Evolutionary conservation across 2,329 filamentous ascomycete species (phyloP), one percentile per base, ranked within the genome.

Genomic region (Claviceps monticola): DNA sequence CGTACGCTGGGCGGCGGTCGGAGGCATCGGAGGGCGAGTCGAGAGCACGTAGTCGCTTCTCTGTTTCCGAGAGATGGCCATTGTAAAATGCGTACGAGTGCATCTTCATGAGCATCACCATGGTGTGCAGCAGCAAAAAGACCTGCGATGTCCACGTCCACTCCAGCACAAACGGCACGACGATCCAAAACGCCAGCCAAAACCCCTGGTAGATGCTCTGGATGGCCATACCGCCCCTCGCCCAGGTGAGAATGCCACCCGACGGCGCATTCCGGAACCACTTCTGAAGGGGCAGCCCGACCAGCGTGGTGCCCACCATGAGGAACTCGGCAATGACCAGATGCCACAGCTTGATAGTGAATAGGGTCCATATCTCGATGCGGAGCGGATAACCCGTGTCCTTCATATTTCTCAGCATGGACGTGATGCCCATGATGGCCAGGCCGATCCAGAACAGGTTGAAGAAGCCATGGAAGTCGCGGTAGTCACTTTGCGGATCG

Each of bases 131-230:
- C 11, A 90, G 84, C 59, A 98, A 79, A 66, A 94, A 98, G 41
- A 98, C 93, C 64, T 97, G 93, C 2, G 91, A 84, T 0, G 93
- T 98, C 93, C 93, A 98, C 2, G 89, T 87, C 93, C 93, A 98
- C 49, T 85, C 76, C 8, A 94, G 74, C 59, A 84, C 67, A 58
- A 97, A 97, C 0, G 93, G 93, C 63, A 89, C 81, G 64, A 78
- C 75, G 55, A 93, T 82, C 91, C 91, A 97, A 55, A 91, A 72
- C 1, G 74, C 66, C 34, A 97, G 73, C 93, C 93, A 98, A 0
- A 72, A 60, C 1, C 76, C 70, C 67, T 98, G 88, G 63, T 86
- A 91, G 16, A 88, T 59, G 69, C 86, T 91, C 71, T 97, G 93
- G 6, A 95, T 66, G 26, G 79, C 74, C 71, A 90, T 83, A n/a